A percentile compares a stretch with the other conserved stretches of the same genome.
Evolutionary conservation across 768 basidiomycete species (phyloP).

Genomic region (Amanita muscaria): DNA sequence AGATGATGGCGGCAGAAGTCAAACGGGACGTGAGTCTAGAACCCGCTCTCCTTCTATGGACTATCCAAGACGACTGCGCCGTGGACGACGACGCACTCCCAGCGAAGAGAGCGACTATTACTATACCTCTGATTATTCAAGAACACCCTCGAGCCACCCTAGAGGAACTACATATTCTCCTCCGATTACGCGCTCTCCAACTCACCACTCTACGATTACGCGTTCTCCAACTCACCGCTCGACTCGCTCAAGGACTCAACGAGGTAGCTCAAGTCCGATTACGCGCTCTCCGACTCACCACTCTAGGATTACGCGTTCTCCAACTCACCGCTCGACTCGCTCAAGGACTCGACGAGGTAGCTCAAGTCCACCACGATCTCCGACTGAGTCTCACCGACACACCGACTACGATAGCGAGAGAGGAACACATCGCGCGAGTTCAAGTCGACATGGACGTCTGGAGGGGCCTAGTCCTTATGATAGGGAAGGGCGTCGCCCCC

Average conservation of each 20-base stretch:
- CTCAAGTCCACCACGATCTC: constrained; percentile 6
- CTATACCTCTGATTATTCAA: constrained; percentile 1
- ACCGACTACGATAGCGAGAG: too few relatives aligned
- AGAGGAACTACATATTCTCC: background rate
- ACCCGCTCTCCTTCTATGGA: background rate
- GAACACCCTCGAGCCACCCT: constrained; percentile 1
- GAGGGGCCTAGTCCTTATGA: too few relatives aligned
- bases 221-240: background rate
- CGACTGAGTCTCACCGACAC: too few relatives aligned
- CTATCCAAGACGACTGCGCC: constrained; percentile 4
- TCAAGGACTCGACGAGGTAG: too few relatives aligned
- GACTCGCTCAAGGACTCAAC: too few relatives aligned
- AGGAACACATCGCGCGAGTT: too few relatives aligned
- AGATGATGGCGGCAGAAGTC: too few relatives aligned
- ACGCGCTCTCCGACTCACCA: constrained; percentile 3
- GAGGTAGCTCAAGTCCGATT: too few relatives aligned
- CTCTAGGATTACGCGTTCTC: background rate
- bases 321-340: background rate
- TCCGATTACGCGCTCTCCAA: constrained; percentile 7
- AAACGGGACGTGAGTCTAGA: background rate
- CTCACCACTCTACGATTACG: background rate
- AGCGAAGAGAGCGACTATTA: background rate
- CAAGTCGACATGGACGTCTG: too few relatives aligned
- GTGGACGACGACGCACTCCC: background rate
- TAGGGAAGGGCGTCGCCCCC: too few relatives aligned